phyloP scores from a whole-genome alignment of 768 basidiomycete genomes.

The Tricholoma sp. region DNA sequence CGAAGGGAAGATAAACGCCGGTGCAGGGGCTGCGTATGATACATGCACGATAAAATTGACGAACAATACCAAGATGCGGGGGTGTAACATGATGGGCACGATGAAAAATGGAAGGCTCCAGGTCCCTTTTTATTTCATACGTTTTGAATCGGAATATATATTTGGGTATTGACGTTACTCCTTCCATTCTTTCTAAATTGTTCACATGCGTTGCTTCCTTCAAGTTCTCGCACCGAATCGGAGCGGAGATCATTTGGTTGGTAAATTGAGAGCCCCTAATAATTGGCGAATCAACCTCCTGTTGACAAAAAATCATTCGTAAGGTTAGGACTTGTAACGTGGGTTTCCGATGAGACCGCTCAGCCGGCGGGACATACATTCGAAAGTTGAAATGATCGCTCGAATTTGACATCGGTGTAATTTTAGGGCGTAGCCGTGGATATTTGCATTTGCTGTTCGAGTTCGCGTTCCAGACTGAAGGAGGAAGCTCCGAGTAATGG shows the following conservation, averaged over 20 bases:
- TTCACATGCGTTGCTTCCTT: background rate
- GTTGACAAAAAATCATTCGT: background rate
- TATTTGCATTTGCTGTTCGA: too few species aligned
- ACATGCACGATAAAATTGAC: background rate
- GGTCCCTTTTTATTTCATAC: background rate
- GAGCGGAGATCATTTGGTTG: background rate
- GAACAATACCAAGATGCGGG: background rate
- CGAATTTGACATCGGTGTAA: too few species aligned
- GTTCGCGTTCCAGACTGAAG: too few species aligned
- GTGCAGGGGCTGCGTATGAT: constrained; percentile 7
- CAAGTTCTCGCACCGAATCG: background rate
- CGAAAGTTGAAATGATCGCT: too few species aligned
- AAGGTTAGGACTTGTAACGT: too few species aligned
- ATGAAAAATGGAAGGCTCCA: background rate
- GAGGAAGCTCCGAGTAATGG: too few species aligned
- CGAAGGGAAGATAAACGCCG: background rate
- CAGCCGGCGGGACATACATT: too few species aligned
- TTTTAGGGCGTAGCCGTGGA: too few species aligned
- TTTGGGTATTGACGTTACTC: background rate
- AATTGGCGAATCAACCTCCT: background rate
- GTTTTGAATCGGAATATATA: background rate
- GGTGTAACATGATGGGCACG: background rate
- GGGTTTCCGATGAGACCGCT: too few species aligned
- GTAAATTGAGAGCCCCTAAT: background rate
- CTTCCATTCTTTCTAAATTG: background rate